Conservation (phyloP, 768 basidiomycete species). For the Xerocomellus amylosporus region DNA sequence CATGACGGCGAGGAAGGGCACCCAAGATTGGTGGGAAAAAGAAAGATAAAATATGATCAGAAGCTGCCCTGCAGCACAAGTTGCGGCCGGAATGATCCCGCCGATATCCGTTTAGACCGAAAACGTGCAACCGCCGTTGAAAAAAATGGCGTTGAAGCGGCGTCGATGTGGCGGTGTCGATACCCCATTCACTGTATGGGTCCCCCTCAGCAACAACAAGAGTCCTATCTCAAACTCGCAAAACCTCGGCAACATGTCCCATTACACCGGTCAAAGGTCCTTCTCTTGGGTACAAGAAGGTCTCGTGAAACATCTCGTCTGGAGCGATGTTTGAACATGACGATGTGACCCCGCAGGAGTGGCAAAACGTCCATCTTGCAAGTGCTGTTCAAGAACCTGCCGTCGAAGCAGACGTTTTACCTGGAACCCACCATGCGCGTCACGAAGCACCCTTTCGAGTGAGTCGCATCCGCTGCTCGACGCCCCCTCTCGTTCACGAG, state of each 20-base stretch:
- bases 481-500: not conserved
- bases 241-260: constrained; percentile 17
- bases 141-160: no score
- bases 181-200: not conserved
- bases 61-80: not conserved
- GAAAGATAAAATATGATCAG: not conserved
- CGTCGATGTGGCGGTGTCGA: constrained; percentile 5
- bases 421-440: constrained; percentile 84
- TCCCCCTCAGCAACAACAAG: constrained; percentile 8
- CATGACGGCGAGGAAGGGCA: constrained; percentile 39
- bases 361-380: constrained; percentile 92
- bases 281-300: constrained; percentile 72
- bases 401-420: constrained; percentile 84
- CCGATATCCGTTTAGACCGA: not conserved
- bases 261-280: constrained; percentile 56
- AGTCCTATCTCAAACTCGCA: constrained; percentile 9
- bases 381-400: constrained; percentile 84
- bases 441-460: constrained; percentile 78
- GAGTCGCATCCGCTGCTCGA: constrained; percentile 31
- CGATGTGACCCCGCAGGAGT: constrained; percentile 47
- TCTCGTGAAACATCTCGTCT: constrained; percentile 19
- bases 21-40: not conserved
- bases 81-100: not conserved
- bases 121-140: not conserved
- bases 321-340: not conserved